Evolutionary conservation across 371 early-diverging fungal species (phyloP), one percentile per base, ranked within the genome.

Genomic region (Mucor piriformis): DNA sequence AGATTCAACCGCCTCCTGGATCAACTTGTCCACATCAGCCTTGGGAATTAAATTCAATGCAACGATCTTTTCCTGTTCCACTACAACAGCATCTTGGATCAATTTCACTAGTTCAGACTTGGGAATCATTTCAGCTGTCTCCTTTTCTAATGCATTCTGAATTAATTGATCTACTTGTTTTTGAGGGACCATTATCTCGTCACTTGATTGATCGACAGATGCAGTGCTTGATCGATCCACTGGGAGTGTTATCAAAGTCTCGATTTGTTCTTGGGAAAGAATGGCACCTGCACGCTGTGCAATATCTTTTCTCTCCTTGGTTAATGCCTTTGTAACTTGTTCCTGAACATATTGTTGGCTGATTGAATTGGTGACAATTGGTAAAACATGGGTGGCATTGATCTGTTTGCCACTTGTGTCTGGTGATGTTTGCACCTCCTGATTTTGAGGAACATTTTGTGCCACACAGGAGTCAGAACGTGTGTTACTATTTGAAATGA

Each of bases 251-350:
- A 62, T 38, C 7, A 64, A 27, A 10, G 34, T 29, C 23, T 64
- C 46, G 0, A 59, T 56, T 33, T 65, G 66, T 21, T 65, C 52
- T 33, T 60, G 51, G 32, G 59, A 51, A 15, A 65, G 60, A 37
- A 65, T 53, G 12, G 60, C 18, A 10, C n/a, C 33, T 37, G 66
- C 66, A 42, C 60, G 50, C 24, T 40, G 13, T 25, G 52, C 38
- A 21, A 65, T 54, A 15, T 29, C 49, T n/a, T 56, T 35, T 37
- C 56, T 48, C 42, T 63, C 61, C 35, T 54, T 61, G 40, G 48
- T 25, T 11, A 61, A 15, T 6, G 54, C 63, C 16, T 44, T 27
- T 6, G 34, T 50, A 3, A 62, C 34, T 25, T 60, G 54, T 37
- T 54, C 46, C 7, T 60, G 53, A 29, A 60, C 40, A n/a, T 23